Evolutionary conservation across 2,329 filamentous ascomycete species (phyloP).

Genomic region (Dothideomycetes sp.): DNA sequence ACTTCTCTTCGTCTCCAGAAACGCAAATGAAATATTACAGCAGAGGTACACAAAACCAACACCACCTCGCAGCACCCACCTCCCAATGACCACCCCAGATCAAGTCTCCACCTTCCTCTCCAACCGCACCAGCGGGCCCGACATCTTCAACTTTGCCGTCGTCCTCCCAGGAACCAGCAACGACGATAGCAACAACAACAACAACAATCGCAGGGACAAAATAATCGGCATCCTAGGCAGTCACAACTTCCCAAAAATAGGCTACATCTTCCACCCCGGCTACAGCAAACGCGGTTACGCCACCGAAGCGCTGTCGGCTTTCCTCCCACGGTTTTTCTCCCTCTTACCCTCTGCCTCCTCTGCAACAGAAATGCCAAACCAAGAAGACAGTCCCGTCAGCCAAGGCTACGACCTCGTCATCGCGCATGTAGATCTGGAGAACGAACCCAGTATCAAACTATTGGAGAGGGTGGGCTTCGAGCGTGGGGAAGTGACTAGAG

Average conservation of each 20-base stretch:
- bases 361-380: neutral
- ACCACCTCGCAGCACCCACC: neutral
- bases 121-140: neutral
- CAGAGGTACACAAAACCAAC: too few relatives aligned
- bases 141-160: conserved; percentile 6
- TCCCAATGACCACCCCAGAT: conserved; percentile 1
- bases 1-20: too few relatives aligned
- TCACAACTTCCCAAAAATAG: conserved; percentile 10
- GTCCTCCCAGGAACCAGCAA: neutral
- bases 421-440: conserved; percentile 6
- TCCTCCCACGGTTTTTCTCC: conserved; percentile 2
- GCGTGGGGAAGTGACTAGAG: neutral
- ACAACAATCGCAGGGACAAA: neutral
- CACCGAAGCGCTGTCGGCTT: conserved; percentile 12
- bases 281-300: conserved; percentile 12
- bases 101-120: conserved; percentile 4
- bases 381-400: neutral
- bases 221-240: conserved; percentile 12
- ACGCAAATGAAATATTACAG: too few relatives aligned
- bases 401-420: neutral
- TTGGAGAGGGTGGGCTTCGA: conserved; percentile 7
- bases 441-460: conserved; percentile 3
- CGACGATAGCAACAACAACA: neutral
- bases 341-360: neutral
- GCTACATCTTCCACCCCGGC: conserved; percentile 11